Evolutionary conservation across 108 stramenopile genomes (phyloP).

Genomic region (Epithemia pelagica): DNA sequence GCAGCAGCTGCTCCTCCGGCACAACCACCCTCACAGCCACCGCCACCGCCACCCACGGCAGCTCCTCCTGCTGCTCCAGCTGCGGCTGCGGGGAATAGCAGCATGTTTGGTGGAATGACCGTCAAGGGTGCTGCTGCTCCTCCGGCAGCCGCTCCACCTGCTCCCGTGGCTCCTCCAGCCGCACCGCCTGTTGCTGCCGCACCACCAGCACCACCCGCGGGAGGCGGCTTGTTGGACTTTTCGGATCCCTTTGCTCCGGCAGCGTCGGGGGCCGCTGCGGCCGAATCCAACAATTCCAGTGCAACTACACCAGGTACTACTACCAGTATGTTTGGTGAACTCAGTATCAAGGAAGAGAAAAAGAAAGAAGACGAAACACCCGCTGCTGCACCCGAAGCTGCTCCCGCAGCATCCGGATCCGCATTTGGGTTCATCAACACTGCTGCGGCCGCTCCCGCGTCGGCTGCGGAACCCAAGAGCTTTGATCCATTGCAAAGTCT

Average conservation of each 20-base stretch:
- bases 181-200: constrained; percentile 18
- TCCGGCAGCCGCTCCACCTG: constrained; percentile 9
- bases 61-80: constrained; percentile 6
- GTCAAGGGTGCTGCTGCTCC: constrained; percentile 14
- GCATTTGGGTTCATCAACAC: constrained; percentile 75
- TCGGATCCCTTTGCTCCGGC: constrained; percentile 9
- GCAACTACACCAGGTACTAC: constrained; percentile 8
- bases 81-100: neutral
- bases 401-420: constrained; percentile 30
- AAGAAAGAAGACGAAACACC: neutral
- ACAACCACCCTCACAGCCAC: constrained; percentile 18
- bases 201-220: constrained; percentile 14
- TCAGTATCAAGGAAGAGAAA: constrained; percentile 26
- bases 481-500: constrained; percentile 14
- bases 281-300: neutral
- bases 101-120: constrained; percentile 20
- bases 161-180: constrained; percentile 11
- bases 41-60: constrained; percentile 17
- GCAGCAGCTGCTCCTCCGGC: constrained; percentile 21
- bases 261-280: constrained; percentile 3
- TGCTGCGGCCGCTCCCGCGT: constrained; percentile 7
- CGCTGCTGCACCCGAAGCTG: constrained; percentile 4
- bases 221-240: constrained; percentile 11
- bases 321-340: constrained; percentile 39
- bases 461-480: neutral